These are phyloP conservation scores for Eucalyptus pauciflora DNA, from an alignment of 345 rosid species.

Conservation along the genomic window DNA sequence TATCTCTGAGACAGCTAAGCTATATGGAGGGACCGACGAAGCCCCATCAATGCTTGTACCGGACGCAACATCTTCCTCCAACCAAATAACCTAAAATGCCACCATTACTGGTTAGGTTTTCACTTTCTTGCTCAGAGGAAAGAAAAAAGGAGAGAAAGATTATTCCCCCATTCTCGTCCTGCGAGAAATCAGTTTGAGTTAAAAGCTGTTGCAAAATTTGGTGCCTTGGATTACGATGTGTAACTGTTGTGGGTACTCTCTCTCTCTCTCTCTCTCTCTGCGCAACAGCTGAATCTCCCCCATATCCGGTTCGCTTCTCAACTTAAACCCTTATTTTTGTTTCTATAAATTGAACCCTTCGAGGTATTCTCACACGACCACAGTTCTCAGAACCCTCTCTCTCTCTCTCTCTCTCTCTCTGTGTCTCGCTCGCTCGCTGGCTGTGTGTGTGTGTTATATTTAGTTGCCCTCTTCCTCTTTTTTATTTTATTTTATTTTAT, in stretches of 20 bases:
- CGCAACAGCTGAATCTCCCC: background rate
- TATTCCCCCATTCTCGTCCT: background rate
- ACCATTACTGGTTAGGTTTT: constrained; percentile 3
- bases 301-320: background rate
- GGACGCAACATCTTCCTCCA: background rate
- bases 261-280: background rate
- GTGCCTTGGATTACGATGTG: constrained; percentile 43
- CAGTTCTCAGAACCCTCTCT: background rate
- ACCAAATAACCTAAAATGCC: background rate
- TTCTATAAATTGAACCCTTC: background rate
- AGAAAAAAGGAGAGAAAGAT: background rate
- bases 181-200: background rate
- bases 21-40: background rate
- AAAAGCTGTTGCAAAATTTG: constrained; percentile 22
- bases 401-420: background rate
- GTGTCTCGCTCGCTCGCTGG: background rate
- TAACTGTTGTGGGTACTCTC: constrained; percentile 35
- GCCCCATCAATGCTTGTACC: background rate
- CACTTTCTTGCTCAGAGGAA: background rate
- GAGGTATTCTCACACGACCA: background rate
- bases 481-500: too few relatives aligned
- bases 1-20: background rate
- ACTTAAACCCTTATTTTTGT: background rate
- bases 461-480: background rate
- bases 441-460: background rate